Evolutionary conservation across 2,329 filamentous ascomycete genomes (phyloP), one percentile per base, ranked within the genome.

Genomic region (Fusarium keratoplasticum): DNA sequence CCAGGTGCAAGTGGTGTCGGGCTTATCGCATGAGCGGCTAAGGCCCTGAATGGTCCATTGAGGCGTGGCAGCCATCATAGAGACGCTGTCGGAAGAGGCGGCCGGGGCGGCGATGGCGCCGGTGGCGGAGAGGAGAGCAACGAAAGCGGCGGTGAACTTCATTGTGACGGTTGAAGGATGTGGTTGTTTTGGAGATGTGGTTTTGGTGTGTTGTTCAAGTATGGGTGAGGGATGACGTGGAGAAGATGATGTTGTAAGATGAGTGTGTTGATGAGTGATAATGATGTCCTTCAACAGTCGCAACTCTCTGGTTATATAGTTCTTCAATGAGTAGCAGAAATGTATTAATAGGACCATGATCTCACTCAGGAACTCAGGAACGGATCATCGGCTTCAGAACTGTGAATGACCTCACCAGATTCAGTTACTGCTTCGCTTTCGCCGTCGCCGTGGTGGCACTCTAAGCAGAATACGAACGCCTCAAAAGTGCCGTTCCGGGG

Each of bases 41-140:
- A 86, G 72, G 66, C 71, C 62, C 71, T 82, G 74, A 67, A 87
- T 83, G 38, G 82, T 85, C 86, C 84, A 87, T 69, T 84, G 72
- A 6, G 82, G 78, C 58, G 73, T 66, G 57, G 78, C 67, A 31
- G 81, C 81, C 82, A 84, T 85, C 81, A 86, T 86, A 70, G 82
- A 84, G 66, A 76, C 74, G 20, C 74, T 68, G 57, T 74, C 74
- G 22, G 50, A 29, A 8, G 61, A 42, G 40, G 81, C 80, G 31
- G 82, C 80, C 40, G 82, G 66, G 61, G 81, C 80, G 47, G 82
- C 79, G 67, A 83, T 74, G 76, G 83, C 80, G 68, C 80, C 80
- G 20, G 74, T 65, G 59, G 73, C 71, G 64, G 73, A 73, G 61
- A 82, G 65, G 77, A 83, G 70, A 75, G 80, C 71, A 64, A 81